Evolutionary conservation across 805 yeast genomes (phyloP).

Genomic region (Metschnikowia amazonensis): DNA sequence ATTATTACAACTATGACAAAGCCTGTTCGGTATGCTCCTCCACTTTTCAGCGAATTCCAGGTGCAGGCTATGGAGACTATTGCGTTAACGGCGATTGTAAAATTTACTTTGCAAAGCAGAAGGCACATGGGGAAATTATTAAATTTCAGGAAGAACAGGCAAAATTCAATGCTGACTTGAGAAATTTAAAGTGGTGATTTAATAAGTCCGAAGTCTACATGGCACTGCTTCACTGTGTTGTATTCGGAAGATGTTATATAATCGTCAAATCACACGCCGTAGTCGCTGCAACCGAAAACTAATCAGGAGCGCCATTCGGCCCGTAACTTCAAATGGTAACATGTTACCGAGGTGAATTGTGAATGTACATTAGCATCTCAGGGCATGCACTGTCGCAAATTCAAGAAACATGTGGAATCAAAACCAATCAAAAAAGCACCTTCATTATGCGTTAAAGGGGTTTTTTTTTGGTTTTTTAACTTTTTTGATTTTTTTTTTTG

Average conservation of each 20-base stretch:
- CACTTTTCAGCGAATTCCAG: slow-evolving; percentile 15
- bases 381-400: background rate
- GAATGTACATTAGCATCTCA: background rate
- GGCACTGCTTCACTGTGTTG: background rate
- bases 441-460: slow-evolving; percentile 8
- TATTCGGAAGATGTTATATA: background rate
- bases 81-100: slow-evolving; percentile 69
- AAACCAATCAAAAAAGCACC: slow-evolving; percentile 7
- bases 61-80: slow-evolving; percentile 10
- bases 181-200: background rate
- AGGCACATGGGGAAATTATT: slow-evolving; percentile 23
- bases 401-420: background rate
- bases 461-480: slow-evolving; percentile 3
- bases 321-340: background rate
- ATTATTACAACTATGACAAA: slow-evolving; percentile 9
- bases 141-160: background rate
- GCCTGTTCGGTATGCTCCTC: slow-evolving; percentile 23
- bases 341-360: background rate
- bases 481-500: slow-evolving; percentile 11
- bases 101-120: slow-evolving; percentile 51
- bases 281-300: slow-evolving; percentile 14
- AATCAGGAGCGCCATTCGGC: slow-evolving; percentile 4
- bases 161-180: background rate
- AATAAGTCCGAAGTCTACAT: background rate
- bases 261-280: background rate